Base-by-base conservation (phyloP, 1,284 basidiomycete genomes). In the Takashimella tepidaria region DNA sequence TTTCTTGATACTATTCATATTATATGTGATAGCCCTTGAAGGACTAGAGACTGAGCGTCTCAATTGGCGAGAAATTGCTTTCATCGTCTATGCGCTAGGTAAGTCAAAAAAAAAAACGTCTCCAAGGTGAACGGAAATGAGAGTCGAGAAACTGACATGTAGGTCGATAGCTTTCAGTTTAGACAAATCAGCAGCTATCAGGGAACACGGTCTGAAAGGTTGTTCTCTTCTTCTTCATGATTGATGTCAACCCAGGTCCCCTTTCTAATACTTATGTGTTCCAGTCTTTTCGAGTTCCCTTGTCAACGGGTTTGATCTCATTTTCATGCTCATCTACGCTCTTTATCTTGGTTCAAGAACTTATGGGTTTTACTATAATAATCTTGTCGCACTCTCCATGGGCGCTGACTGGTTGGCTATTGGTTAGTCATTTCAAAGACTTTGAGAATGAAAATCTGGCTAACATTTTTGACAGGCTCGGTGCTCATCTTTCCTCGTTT, bases 101-200 rank as follows among this genome's bases (percentile, higher is more conserved):
- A 24, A 58, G 68, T 53, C 10, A n/a, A n/a, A n/a, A n/a, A n/a
- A n/a, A n/a, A n/a, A n/a, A n/a, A n/a, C n/a, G n/a, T n/a, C n/a
- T n/a, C n/a, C n/a, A n/a, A n/a, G n/a, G n/a, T n/a, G n/a, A n/a
- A n/a, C n/a, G 16, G 31, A 37, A 37, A 37, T 8, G 31, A 51
- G 13, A 21, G 43, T 46, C 2, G 22, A 21, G 63, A 27, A 20
- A 11, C 24, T 49, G 19, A 55, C 19, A 47, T 49, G 10, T 49
- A 47, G 54, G n/a, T 54, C 65, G 1, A 24, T 56, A 74, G 80
- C 92, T 0, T 96, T 96, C 71, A 84, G 88, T 0, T 78, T 97
- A 4, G 92, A 97, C 71, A 95, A 93, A 70, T 78, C 92, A 12
- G 92, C 92, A 8, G 86, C 91, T 3, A 89, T 95, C 83, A 88